Evolutionary conservation across 805 yeast species (phyloP).

Genomic region (Blastobotrys mokoenaii): DNA sequence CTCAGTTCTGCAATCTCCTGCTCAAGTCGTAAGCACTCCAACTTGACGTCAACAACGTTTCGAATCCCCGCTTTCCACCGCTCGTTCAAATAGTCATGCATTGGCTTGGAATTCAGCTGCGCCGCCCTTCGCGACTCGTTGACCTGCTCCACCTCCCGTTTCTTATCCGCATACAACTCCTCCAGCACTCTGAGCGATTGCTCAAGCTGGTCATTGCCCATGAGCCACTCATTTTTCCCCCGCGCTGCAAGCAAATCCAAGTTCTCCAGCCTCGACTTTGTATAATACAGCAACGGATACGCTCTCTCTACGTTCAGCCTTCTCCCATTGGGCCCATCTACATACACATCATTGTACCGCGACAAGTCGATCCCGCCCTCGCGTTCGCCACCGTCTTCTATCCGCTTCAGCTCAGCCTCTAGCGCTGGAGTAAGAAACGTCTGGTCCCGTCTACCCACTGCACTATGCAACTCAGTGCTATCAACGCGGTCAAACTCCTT

Average conservation of each 20-base stretch:
- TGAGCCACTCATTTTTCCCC: slow-evolving; percentile 28
- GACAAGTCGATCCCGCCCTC: slow-evolving; percentile 19
- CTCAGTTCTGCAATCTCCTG: not conserved
- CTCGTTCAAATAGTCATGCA: slow-evolving; percentile 15
- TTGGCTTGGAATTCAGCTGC: slow-evolving; percentile 16
- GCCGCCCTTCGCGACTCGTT: slow-evolving; percentile 12
- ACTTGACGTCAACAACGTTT: slow-evolving; percentile 16
- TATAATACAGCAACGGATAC: slow-evolving; percentile 21
- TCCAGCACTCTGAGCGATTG: slow-evolving; percentile 18
- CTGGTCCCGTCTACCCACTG: not conserved
- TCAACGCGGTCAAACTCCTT: not conserved
- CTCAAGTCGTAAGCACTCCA: slow-evolving; percentile 8
- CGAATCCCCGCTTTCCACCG: slow-evolving; percentile 17
- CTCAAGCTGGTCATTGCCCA: slow-evolving; percentile 24
- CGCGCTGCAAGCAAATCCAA: slow-evolving; percentile 18
- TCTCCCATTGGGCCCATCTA: slow-evolving; percentile 6
- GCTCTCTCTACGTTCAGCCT: slow-evolving; percentile 14
- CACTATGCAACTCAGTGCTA: not conserved
- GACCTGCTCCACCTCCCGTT: slow-evolving; percentile 9
- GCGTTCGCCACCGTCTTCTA: slow-evolving; percentile 1
- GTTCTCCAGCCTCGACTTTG: slow-evolving; percentile 22
- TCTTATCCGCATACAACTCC: slow-evolving; percentile 11
- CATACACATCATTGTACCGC: slow-evolving; percentile 19
- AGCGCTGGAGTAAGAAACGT: slow-evolving; percentile 6
- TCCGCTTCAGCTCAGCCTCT: slow-evolving; percentile 5